Evolutionary conservation across 2,329 filamentous ascomycete species (phyloP), one percentile per base, ranked within the genome.

Genomic region (Venturia carpophila): DNA sequence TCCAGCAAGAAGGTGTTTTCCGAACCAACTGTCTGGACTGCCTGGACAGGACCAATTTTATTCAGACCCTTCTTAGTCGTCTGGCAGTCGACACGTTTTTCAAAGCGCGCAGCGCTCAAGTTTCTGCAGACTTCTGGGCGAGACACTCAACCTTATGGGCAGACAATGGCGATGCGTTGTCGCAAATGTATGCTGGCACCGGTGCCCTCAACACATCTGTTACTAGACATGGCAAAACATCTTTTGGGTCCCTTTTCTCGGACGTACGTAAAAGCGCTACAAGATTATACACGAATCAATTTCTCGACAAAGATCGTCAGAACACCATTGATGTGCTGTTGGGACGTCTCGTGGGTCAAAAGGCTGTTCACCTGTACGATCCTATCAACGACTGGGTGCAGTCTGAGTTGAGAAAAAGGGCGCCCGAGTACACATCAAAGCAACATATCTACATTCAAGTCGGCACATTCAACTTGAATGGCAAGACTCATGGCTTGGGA

Each of bases 11-110:
- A 73, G 93, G 94, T n/a, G 85, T 96, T 6, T 97, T 97, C 75
- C 84, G 93, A 67, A 96, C 92, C 4, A 99, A 99, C 71, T 99
- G 94, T 74, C 81, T 99, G 34, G 94, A 99, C 75, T 99, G 94
- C 73, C 80, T 99, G 55, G 94, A 99, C 74, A 86, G 94, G 66
- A 99, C 94, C 9, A 99, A 99, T 73, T 80, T 97, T 37, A 91
- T 99, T 37, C 94, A 99, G 77, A 96, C 92, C 0, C 90, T 97
- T 69, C 90, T 99, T 70, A 97, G 92, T 66, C 89, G 92, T 71
- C 92, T 97, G 89, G 91, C 92, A 0, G 81, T 97, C 24, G 91
- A 96, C 73, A 81, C 87, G 0, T 97, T 97, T 70, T 78, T 99
- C 3, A 77, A 78, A 17, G 91, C 96, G 69, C 83, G 88, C 67